Percentiles rank a stretch among this genome's conserved stretches.
These are phyloP conservation scores for Solanum chilense DNA, from an alignment of 257 asterid species.

Conservation along the genomic window DNA sequence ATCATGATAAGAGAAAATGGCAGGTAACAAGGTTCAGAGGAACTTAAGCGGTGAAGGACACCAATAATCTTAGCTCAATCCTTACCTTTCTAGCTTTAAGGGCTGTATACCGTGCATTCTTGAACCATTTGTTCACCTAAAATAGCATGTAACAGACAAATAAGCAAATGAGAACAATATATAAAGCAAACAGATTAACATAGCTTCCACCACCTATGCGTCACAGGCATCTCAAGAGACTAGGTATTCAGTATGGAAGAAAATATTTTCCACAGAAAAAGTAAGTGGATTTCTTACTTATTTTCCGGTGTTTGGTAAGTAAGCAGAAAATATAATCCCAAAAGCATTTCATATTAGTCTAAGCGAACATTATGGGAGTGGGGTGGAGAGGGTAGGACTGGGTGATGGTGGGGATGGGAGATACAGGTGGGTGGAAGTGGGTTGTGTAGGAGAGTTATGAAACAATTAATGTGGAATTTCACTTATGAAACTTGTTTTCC, in stretches of 20 bases:
- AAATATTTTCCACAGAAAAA: not conserved
- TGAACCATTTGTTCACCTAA: slow-evolving; percentile 99
- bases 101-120: slow-evolving; percentile 94
- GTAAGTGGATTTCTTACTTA: not conserved
- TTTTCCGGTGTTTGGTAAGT: not conserved
- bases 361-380: not conserved
- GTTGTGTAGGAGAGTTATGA: not conserved
- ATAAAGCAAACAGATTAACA: not conserved
- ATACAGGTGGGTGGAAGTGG: not conserved
- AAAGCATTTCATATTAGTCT: not conserved
- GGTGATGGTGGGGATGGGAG: not conserved
- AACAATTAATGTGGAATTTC: not conserved
- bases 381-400: not conserved
- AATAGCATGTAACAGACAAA: slow-evolving; percentile 5
- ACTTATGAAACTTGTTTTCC: not conserved
- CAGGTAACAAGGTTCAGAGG: not conserved
- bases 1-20: not conserved
- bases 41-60: not conserved
- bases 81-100: slow-evolving; percentile 84
- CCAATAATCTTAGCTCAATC: not conserved
- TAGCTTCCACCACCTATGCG: not conserved
- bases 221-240: not conserved
- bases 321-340: not conserved
- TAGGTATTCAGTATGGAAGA: not conserved
- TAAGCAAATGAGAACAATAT: not conserved